These are phyloP conservation scores for Verticillium dahliae DNA, from an alignment of 2,329 filamentous ascomycete genomes.

Conservation along the genomic window DNA sequence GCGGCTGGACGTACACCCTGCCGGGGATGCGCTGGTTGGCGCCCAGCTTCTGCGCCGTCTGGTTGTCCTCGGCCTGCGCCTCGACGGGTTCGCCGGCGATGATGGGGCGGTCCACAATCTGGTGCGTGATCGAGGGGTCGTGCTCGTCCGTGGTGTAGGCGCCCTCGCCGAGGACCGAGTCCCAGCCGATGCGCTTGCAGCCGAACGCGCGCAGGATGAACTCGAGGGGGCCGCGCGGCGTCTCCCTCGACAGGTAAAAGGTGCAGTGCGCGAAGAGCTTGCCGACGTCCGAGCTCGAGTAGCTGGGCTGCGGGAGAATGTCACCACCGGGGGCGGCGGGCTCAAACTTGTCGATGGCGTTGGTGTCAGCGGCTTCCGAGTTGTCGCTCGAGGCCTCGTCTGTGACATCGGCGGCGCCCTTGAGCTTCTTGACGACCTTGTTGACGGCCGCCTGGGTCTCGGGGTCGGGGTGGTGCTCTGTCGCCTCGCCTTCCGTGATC, in stretches of 20 bases:
- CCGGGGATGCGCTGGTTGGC: constrained; percentile 77
- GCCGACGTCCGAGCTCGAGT: constrained; percentile 58
- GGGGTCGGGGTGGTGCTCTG: constrained; percentile 50
- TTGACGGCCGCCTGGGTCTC: constrained; percentile 60
- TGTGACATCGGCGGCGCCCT: constrained; percentile 42
- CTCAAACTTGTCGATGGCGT: constrained; percentile 86
- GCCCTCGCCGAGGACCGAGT: constrained; percentile 81
- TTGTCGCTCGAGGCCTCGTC: constrained; percentile 33
- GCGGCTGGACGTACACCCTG: constrained; percentile 87
- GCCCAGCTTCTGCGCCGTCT: constrained; percentile 51
- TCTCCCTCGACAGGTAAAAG: constrained; percentile 89
- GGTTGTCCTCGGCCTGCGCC: constrained; percentile 43
- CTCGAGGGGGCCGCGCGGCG: constrained; percentile 82
- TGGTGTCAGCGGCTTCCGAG: constrained; percentile 35
- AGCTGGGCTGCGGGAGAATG: constrained; percentile 70
- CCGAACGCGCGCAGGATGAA: constrained; percentile 92
- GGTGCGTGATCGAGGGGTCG: constrained; percentile 87
- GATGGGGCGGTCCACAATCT: constrained; percentile 86
- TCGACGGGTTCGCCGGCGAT: constrained; percentile 38
- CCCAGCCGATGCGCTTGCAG: constrained; percentile 94
- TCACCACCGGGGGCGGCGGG: constrained; percentile 79
- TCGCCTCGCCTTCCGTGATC: constrained; percentile 37
- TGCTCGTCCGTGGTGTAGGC: constrained; percentile 86
- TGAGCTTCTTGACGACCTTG: constrained; percentile 63
- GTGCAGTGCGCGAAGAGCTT: constrained; percentile 84